Evolutionary conservation across 306 rosid genomes (phyloP), one percentile per base, ranked within the genome.

Genomic region (Gynostemma pentaphyllum): DNA sequence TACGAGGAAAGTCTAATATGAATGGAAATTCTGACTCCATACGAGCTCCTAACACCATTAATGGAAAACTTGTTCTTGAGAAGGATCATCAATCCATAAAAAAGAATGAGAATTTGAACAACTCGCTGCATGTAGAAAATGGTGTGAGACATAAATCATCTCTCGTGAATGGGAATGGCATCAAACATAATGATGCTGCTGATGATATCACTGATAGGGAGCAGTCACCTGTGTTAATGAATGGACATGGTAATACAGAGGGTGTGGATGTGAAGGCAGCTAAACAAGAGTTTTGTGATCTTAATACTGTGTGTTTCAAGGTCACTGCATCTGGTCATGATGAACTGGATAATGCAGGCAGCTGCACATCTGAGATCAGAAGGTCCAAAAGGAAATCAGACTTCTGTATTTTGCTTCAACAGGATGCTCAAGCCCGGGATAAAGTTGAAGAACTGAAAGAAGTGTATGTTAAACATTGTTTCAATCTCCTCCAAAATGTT

Each of bases 391-490:
- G 99, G 71, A 94, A 83, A 68, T 62, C 53, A 4, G 71, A 39
- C 30, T 55, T 70, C 15, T 78, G 88, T 72, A 68, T 84, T 70
- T 81, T 86, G 80, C 81, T 81, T 64, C 82, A 86, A 26, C 72
- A 62, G 30, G 94, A 89, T 81, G 80, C 45, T 63, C 84, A 74
- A 47, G 86, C 97, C 42, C 82, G 14, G 65, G 79, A 47, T 72
- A 77, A 78, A 75, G 78, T 88, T 72, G 81, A 81, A 76, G 80
- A 83, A 66, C 66, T 88, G 64, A 94, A 81, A 71, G 74, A 78
- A 81, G 72, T 41, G 99, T 94, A 84, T 54, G 95, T 66, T 68
- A 49, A 48, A 50, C 2, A 39, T 10, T 39, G 44, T 9, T 9
- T 57, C 24, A 28, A 42, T 59, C 18, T 42, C 30, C 69, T 45